Conservation (phyloP, 306 rosid species). For the Acacia confusa region DNA sequence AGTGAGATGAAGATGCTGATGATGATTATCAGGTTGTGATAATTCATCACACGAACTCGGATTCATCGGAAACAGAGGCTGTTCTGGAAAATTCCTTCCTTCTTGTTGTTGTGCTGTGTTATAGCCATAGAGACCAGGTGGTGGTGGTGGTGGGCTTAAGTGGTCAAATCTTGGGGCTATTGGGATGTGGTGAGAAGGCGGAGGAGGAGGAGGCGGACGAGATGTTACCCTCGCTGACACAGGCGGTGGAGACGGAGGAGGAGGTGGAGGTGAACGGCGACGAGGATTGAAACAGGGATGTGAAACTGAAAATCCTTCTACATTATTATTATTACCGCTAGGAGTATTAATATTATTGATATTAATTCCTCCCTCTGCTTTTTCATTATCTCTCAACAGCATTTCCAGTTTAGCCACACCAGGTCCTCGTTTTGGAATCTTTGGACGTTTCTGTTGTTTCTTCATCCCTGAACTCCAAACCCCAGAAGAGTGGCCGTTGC, state of each 20-base stretch:
- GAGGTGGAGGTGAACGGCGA: conserved; percentile 4
- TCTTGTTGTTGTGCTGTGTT: background rate
- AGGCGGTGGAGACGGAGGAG: background rate
- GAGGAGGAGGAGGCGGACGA: background rate
- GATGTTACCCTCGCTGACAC: background rate
- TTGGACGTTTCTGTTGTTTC: conserved; percentile 34
- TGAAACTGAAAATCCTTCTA: conserved; percentile 34
- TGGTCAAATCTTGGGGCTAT: conserved; percentile 34
- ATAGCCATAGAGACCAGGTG: conserved; percentile 17
- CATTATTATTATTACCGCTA: background rate
- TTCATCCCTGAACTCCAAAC: background rate
- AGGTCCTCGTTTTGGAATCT: conserved; percentile 68
- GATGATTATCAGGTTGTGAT: conserved; percentile 20
- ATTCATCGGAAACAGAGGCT: conserved; percentile 26
- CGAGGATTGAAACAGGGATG: background rate
- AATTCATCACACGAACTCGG: conserved; percentile 33
- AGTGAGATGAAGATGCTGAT: background rate
- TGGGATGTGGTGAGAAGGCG: conserved; percentile 1
- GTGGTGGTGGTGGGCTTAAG: conserved; percentile 19
- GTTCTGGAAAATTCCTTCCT: conserved; percentile 28
- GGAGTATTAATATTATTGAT: background rate
- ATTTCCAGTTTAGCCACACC: conserved; percentile 81
- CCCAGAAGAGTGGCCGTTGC: background rate
- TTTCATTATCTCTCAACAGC: conserved; percentile 57
- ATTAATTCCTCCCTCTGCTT: background rate